Base-by-base conservation (phyloP, 1,284 basidiomycete genomes). In the Ustilago hordei region DNA sequence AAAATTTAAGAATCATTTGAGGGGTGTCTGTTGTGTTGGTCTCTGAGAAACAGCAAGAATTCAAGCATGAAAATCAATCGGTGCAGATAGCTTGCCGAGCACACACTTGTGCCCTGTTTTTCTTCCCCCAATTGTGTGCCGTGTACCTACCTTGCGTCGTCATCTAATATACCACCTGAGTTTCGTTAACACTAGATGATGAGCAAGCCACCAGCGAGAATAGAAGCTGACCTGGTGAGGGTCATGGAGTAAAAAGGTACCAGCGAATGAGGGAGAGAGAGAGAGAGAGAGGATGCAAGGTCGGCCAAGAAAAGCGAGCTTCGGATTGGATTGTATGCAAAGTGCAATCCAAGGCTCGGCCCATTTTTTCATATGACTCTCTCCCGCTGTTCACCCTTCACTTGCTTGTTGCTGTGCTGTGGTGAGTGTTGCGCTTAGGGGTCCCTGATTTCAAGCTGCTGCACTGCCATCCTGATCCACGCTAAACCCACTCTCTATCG, bases 401-500 rank as follows among this genome's bases (percentile, higher is more conserved):
- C 19, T 48, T 13, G 48, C 13, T 12, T 50, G 48, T 50, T 32
- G 23, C n/a, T 8, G 23, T 28, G 11, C 12, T 9, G 31, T 13
- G 13, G 5, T 32, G 28, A 50, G 31, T 12, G 23, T 50, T 50
- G 48, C 23, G 48, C 48, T 50, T 50, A 12, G 15, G 48, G 48
- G 48, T 23, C 31, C 48, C 48, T 23, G 31, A 28, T 50, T 28
- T 50, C 47, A 48, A 48, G 8, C 19, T 13, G 48, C 19, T 41
- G 38, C 54, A 55, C 54, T 7, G 53, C 53, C 15, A 53, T 53
- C 19, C 28, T 15, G 43, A 57, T 48, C 28, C 7, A 31, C 57
- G 28, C 43, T 34, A 47, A 35, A 28, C 23, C 50, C 15, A 19
- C 15, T 23, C 38, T 41, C 35, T 41, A 28, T 7, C 39, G 5